Evolutionary conservation across 306 rosid genomes (phyloP).

Genomic region (Prinsepia uniflora): DNA sequence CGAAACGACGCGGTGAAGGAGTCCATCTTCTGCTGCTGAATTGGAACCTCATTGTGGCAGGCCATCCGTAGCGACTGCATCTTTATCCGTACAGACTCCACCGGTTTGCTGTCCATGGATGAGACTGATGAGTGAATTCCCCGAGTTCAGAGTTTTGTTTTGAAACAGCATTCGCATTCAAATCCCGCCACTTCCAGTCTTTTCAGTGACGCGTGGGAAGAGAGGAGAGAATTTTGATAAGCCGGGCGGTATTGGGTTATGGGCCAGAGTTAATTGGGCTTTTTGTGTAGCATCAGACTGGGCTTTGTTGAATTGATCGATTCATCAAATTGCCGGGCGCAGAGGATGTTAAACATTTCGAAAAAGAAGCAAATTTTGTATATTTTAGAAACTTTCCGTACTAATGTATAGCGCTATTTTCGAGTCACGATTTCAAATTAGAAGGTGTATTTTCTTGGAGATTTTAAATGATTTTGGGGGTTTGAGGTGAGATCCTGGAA

Average conservation of each 20-base stretch:
- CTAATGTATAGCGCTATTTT: too few relatives aligned
- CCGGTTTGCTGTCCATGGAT: slow-evolving; percentile 26
- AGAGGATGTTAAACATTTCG: too few relatives aligned
- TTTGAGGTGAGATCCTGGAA: too few relatives aligned
- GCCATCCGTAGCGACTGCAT: slow-evolving; percentile 46
- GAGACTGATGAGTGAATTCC: neutral
- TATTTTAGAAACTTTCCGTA: too few relatives aligned
- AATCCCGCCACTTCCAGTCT: slow-evolving; percentile 31
- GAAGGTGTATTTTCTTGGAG: too few relatives aligned
- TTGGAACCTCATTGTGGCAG: slow-evolving; percentile 39
- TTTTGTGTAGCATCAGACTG: neutral
- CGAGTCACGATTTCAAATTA: too few relatives aligned
- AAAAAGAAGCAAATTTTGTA: too few relatives aligned
- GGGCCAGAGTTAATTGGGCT: neutral
- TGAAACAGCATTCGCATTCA: slow-evolving; percentile 1
- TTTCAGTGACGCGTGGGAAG: neutral
- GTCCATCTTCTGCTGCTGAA: slow-evolving; percentile 38
- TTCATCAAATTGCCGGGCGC: neutral
- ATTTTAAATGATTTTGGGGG: too few relatives aligned
- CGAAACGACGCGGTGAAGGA: slow-evolving; percentile 27
- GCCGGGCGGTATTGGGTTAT: neutral
- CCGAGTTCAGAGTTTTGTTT: neutral
- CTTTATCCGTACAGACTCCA: slow-evolving; percentile 26
- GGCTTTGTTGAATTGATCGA: neutral
- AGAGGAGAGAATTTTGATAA: too few relatives aligned